A percentile compares a stretch with the other conserved stretches of the same genome.
Conservation (phyloP, 2,329 filamentous ascomycete species). For the Fusarium tuaranense region DNA sequence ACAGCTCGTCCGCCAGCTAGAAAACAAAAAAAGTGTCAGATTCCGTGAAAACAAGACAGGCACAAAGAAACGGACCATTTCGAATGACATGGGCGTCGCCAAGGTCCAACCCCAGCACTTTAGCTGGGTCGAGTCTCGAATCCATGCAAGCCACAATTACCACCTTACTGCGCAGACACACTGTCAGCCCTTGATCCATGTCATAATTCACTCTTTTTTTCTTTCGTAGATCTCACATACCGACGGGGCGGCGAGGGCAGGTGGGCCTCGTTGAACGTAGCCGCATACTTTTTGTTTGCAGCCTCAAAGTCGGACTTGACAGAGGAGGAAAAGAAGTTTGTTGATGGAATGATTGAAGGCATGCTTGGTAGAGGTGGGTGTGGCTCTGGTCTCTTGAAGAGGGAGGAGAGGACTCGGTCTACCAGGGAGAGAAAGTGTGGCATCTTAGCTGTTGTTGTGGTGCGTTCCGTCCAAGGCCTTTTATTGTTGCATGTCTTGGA, state of each 20-base stretch:
- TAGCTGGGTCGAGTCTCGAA: conserved; percentile 75
- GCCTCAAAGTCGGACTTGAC: conserved; percentile 37
- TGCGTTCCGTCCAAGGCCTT: conserved; percentile 19
- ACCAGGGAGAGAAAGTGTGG: conserved; percentile 9
- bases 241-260: conserved; percentile 40
- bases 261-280: conserved; percentile 34
- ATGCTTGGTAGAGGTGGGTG: conserved; percentile 6
- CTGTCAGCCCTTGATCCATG: conserved; percentile 30
- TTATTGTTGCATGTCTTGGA: conserved; percentile 18
- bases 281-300: conserved; percentile 39
- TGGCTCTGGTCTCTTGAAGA: neutral
- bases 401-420: neutral
- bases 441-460: neutral
- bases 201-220: neutral
- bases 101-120: conserved; percentile 71
- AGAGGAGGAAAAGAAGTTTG: conserved; percentile 11
- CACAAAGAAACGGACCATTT: conserved; percentile 59
- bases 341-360: conserved; percentile 17
- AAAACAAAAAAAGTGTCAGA: neutral
- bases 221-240: conserved; percentile 20
- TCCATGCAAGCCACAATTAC: conserved; percentile 82
- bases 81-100: conserved; percentile 85
- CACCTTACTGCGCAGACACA: conserved; percentile 46
- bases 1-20: conserved; percentile 70
- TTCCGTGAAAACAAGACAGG: neutral